A percentile compares a stretch with the other conserved stretches of the same genome.
These are phyloP conservation scores for Oxyria digyna DNA, from an alignment of 148 eudicot genomes.

Conservation along the genomic window DNA sequence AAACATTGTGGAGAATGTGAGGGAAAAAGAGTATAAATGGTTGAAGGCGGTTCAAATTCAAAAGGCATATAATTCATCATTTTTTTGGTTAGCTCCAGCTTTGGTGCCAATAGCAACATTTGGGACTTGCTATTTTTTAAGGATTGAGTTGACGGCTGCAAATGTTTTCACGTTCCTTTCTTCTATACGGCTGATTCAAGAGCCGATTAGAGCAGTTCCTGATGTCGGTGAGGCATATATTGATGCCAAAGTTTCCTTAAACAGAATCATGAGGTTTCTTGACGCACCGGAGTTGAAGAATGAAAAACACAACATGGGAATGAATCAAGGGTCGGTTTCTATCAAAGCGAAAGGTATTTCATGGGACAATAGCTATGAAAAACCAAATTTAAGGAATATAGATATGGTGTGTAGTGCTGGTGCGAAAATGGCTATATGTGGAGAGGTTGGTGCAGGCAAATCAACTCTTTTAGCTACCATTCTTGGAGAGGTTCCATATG, in stretches of 20 bases:
- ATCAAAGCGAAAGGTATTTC: slow-evolving; percentile 20
- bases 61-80: slow-evolving; percentile 21
- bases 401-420: slow-evolving; percentile 26
- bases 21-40: slow-evolving; percentile 27
- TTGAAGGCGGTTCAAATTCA: slow-evolving; percentile 19
- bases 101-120: slow-evolving; percentile 37
- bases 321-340: slow-evolving; percentile 2
- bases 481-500: slow-evolving; percentile 45
- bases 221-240: slow-evolving; percentile 33
- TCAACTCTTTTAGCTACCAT: slow-evolving; percentile 48
- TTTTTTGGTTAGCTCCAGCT: slow-evolving; percentile 39
- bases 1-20: slow-evolving; percentile 19
- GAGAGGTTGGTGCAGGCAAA: slow-evolving; percentile 65
- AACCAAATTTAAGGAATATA: slow-evolving; percentile 22
- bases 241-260: slow-evolving; percentile 40
- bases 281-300: slow-evolving; percentile 27
- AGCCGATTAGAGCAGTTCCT: slow-evolving; percentile 42
- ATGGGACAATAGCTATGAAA: slow-evolving; percentile 28
- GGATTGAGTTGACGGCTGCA: slow-evolving; percentile 26
- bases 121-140: slow-evolving; percentile 32
- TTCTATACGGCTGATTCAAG: slow-evolving; percentile 38
- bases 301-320: slow-evolving; percentile 7
- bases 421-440: slow-evolving; percentile 50
- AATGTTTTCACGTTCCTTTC: slow-evolving; percentile 51
- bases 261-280: slow-evolving; percentile 32